Conservation (phyloP, 2,329 filamentous ascomycete genomes). For the Hypoxylon sp. region DNA sequence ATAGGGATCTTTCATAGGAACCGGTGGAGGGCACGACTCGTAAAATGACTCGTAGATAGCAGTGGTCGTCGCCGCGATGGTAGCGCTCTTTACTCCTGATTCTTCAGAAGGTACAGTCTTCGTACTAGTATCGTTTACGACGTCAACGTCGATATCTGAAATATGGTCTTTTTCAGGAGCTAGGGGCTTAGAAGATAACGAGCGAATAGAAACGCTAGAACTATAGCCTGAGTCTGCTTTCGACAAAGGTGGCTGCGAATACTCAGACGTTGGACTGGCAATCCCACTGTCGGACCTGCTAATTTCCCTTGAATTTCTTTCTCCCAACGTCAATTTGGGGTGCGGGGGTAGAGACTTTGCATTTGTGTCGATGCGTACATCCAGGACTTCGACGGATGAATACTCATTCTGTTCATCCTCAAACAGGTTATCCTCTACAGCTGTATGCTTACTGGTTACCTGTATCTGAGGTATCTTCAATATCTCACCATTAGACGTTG, state of each 20-base stretch:
- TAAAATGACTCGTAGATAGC: constrained; percentile 25
- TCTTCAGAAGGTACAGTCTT: constrained; percentile 4
- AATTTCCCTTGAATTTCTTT: constrained; percentile 49
- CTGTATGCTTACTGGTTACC: constrained; percentile 65
- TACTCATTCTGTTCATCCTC: constrained; percentile 57
- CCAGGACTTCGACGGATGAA: constrained; percentile 47
- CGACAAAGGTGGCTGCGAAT: constrained; percentile 62
- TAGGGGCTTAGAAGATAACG: constrained; percentile 59
- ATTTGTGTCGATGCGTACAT: constrained; percentile 58
- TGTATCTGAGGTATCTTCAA: constrained; percentile 57
- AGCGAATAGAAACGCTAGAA: constrained; percentile 71
- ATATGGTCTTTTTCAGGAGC: constrained; percentile 49
- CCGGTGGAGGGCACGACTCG: constrained; percentile 54
- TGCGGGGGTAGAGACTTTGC: constrained; percentile 58
- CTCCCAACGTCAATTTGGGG: constrained; percentile 41
- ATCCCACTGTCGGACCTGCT: constrained; percentile 66
- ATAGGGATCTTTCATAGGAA: constrained; percentile 56
- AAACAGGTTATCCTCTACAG: constrained; percentile 65
- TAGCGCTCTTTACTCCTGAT: constrained; percentile 5
- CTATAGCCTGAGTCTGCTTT: constrained; percentile 75
- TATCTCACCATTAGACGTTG: constrained; percentile 55
- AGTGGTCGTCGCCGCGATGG: neutral
- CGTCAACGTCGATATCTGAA: constrained; percentile 31
- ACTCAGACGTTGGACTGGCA: constrained; percentile 62
- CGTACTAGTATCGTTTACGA: neutral